Conservation (phyloP, 2,329 filamentous ascomycete genomes). For the Zasmidium angulare region DNA sequence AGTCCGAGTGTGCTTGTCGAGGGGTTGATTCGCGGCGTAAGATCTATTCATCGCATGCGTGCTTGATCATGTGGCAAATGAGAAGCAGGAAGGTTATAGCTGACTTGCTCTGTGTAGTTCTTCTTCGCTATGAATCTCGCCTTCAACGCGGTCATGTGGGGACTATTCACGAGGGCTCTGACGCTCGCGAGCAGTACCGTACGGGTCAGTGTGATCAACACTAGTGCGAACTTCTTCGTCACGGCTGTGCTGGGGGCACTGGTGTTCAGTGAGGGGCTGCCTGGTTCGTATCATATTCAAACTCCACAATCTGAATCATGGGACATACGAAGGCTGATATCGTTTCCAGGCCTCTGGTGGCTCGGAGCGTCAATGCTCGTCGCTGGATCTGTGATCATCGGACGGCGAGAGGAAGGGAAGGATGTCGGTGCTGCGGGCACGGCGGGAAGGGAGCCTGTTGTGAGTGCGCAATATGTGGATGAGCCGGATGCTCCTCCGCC, state of each 20-base stretch:
- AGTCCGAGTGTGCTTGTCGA: slow-evolving; percentile 51
- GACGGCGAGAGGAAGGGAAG: slow-evolving; percentile 61
- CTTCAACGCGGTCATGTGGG: slow-evolving; percentile 83
- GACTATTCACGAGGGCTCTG: slow-evolving; percentile 76
- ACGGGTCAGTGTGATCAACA: slow-evolving; percentile 79
- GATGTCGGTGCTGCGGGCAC: slow-evolving; percentile 26
- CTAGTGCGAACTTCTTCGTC: slow-evolving; percentile 76
- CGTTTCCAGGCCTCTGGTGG: slow-evolving; percentile 64
- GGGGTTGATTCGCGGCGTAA: slow-evolving; percentile 51
- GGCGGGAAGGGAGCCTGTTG: slow-evolving; percentile 19
- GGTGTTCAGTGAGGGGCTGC: slow-evolving; percentile 71
- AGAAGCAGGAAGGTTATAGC: background rate
- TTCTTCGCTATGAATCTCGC: slow-evolving; percentile 74
- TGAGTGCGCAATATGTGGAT: slow-evolving; percentile 25
- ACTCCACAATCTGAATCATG: no score
- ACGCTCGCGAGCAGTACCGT: slow-evolving; percentile 72
- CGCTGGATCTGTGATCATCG: slow-evolving; percentile 75
- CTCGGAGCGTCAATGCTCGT: slow-evolving; percentile 70
- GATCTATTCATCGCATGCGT: slow-evolving; percentile 25
- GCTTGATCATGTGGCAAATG: background rate
- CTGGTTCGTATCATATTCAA: slow-evolving; percentile 48
- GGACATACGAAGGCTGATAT: background rate
- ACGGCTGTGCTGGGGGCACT: slow-evolving; percentile 69
- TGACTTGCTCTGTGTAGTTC: slow-evolving; percentile 45
- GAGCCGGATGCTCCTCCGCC: slow-evolving; percentile 33